Evolutionary conservation across 2,329 filamentous ascomycete species (phyloP).

Genomic region (Claviceps quebecensis): DNA sequence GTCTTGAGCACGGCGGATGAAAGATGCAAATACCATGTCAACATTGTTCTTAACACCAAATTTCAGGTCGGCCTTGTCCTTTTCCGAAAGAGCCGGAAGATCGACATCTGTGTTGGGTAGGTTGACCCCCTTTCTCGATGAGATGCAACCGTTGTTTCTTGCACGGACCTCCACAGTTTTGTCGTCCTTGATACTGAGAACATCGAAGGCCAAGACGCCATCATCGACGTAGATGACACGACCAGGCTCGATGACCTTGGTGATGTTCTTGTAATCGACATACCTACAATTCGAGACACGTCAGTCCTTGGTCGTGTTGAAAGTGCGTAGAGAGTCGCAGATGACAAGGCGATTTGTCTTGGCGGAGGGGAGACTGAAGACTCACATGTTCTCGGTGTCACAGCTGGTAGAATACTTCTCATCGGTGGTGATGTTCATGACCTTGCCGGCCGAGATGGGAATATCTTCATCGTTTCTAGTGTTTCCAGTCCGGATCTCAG

Average conservation of each 20-base stretch:
- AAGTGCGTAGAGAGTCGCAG: background rate
- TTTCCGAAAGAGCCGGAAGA: slow-evolving; percentile 91
- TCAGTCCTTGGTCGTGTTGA: background rate
- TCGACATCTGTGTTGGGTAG: slow-evolving; percentile 97
- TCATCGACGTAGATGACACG: slow-evolving; percentile 98
- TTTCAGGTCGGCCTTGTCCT: slow-evolving; percentile 85
- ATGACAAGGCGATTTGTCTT: background rate
- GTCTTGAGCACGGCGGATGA: slow-evolving; percentile 89
- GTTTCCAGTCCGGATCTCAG: slow-evolving; percentile 48
- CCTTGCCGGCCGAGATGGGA: slow-evolving; percentile 66
- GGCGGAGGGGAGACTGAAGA: slow-evolving; percentile 7
- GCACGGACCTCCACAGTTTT: slow-evolving; percentile 77
- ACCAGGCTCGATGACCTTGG: slow-evolving; percentile 84
- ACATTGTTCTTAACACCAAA: slow-evolving; percentile 98
- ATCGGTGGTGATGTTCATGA: slow-evolving; percentile 95
- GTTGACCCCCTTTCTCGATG: slow-evolving; percentile 98
- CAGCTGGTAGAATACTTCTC: slow-evolving; percentile 75
- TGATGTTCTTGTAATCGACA: slow-evolving; percentile 99
- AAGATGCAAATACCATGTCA: slow-evolving; percentile 98
- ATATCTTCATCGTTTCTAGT: slow-evolving; percentile 78
- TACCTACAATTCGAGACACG: slow-evolving; percentile 43
- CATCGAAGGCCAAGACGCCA: slow-evolving; percentile 92
- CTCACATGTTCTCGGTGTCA: slow-evolving; percentile 88
- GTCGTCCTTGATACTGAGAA: slow-evolving; percentile 74
- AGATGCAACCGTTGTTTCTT: slow-evolving; percentile 97